Base-by-base conservation (phyloP, 768 basidiomycete species). In the Pulveroboletus ravenelii region DNA sequence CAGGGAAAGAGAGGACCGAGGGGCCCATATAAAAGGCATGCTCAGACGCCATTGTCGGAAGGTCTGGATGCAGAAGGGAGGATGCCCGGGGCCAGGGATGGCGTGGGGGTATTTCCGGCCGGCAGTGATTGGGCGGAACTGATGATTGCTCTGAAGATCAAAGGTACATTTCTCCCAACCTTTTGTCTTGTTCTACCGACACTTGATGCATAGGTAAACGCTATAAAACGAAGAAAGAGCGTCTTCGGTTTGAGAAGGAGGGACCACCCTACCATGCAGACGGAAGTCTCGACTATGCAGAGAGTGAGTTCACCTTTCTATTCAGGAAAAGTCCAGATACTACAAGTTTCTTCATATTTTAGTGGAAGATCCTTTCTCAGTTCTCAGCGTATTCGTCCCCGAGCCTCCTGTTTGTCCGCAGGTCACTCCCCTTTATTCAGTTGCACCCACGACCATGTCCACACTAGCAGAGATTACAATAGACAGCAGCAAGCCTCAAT, bases 361-460 rank as follows among this genome's bases (percentile, higher is more conserved):
- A 89, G 86, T 89, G 78, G 87, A 90, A 63, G 85, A 89, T 53
- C 86, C 87, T 1, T 89, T 89, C 63, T 77, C 84, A 10, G 67
- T 85, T 1, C 74, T 90, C 2, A 83, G 79, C 15, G 70, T 72
- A 32, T 73, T 89, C 41, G 80, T 79, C 10, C 84, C 84, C 10
- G 83, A 87, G 10, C 72, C 75, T 0, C 74, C 60, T 6, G 65
- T 74, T n/a, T 73, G 77, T 23, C 86, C 85, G 3, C 74, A 71
- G 32, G 69, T 89, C 13, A 70, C 74, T 3, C 79, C 85, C 9
- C 68, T 89, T 12, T 81, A 79, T 59, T 77, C 80, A 35, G 68
- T 78, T 5, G 54, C 56, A 31, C 51, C 61, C 14, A 57, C 68
- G 18, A 66, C 64, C 13, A 30, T 53, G 1, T 51, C 58, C 4